Conservation (phyloP, 768 basidiomycete genomes). For the Mycena venus region DNA sequence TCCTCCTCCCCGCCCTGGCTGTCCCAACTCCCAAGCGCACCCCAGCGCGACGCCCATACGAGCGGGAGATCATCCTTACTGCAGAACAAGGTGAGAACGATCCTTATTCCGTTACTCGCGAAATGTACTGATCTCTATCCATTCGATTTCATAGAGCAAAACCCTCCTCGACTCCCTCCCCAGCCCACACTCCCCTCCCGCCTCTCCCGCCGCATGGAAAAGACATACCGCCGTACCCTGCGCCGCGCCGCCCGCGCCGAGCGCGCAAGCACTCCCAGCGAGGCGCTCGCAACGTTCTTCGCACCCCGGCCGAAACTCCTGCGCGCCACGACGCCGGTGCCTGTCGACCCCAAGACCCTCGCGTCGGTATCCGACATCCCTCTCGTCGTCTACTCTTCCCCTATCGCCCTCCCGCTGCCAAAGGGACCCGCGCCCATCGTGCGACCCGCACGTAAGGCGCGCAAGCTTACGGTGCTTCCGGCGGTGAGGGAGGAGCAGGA, state of each 20-base stretch:
- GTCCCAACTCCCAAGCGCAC: background rate
- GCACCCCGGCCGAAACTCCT: background rate
- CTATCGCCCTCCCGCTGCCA: slow-evolving; percentile 9
- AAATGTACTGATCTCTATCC: background rate
- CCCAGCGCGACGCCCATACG: background rate
- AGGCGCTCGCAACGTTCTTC: slow-evolving; percentile 11
- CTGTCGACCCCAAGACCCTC: slow-evolving; percentile 14
- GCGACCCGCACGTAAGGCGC: slow-evolving; percentile 5
- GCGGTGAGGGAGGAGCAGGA: no score
- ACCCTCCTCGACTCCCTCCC: background rate
- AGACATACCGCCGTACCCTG: slow-evolving; percentile 1
- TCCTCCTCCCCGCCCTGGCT: slow-evolving; percentile 5
- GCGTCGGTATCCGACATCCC: background rate
- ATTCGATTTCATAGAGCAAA: background rate
- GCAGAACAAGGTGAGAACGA: slow-evolving; percentile 1
- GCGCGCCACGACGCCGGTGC: background rate
- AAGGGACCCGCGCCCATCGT: slow-evolving; percentile 19
- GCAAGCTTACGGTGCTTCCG: background rate
- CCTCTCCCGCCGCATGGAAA: background rate
- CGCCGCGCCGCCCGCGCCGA: slow-evolving; percentile 15
- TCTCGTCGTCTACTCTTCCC: background rate
- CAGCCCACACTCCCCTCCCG: background rate
- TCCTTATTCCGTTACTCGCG: background rate
- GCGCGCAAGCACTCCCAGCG: background rate
- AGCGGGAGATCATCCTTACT: slow-evolving; percentile 7